Conservation (phyloP, 1,139 yeast species). For the Lodderomyces theae region DNA sequence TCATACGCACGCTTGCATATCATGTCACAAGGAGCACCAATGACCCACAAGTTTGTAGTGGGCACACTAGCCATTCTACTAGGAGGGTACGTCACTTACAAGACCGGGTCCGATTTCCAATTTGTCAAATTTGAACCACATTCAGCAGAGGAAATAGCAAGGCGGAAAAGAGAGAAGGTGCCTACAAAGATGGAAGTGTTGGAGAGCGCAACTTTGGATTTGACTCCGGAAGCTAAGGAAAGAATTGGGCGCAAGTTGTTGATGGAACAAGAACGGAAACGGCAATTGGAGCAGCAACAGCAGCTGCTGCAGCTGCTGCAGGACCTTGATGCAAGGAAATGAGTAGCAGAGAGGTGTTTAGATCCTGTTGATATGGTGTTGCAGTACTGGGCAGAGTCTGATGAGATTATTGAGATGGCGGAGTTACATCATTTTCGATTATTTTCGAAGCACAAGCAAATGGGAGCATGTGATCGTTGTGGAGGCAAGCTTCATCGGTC, state of each 20-base stretch:
- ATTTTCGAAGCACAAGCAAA: too few species aligned
- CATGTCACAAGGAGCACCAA: conserved; percentile 28
- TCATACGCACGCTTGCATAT: neutral
- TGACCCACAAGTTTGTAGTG: conserved; percentile 32
- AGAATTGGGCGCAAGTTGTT: conserved; percentile 15
- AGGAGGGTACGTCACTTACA: conserved; percentile 13
- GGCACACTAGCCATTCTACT: conserved; percentile 33
- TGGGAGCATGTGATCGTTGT: too few species aligned
- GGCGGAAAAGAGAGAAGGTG: conserved; percentile 33
- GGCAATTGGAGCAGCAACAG: neutral
- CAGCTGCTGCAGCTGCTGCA: neutral
- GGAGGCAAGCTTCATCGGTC: too few species aligned
- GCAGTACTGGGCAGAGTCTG: too few species aligned
- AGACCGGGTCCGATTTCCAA: conserved; percentile 41
- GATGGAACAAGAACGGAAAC: conserved; percentile 5
- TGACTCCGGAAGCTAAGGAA: conserved; percentile 45
- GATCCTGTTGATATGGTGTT: too few species aligned
- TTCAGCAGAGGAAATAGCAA: conserved; percentile 39
- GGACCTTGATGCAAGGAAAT: neutral
- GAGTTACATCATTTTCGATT: too few species aligned
- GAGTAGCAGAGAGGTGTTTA: too few species aligned
- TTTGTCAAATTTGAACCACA: conserved; percentile 40
- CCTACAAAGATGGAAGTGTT: conserved; percentile 31
- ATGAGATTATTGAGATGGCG: too few species aligned
- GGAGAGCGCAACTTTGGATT: conserved; percentile 40